Base-by-base conservation (phyloP, 371 early-diverging fungal species). In the Mucor ambiguus region DNA sequence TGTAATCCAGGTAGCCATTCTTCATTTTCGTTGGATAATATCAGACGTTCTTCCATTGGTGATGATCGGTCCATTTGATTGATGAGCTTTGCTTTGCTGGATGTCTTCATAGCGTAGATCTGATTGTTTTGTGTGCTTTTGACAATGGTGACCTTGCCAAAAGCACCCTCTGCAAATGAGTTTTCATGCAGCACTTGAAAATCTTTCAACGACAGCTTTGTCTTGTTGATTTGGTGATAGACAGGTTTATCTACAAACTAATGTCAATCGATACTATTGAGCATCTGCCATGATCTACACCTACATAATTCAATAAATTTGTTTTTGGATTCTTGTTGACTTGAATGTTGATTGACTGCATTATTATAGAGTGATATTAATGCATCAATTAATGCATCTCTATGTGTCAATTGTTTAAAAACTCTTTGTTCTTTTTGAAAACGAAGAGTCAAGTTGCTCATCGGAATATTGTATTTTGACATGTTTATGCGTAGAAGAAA, bases 101-200 rank as follows among this genome's bases (percentile, higher is more conserved):
- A 86, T 9, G 90, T 90, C 72, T 99, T 99, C 95, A 98, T 93
- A 5, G 99, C 99, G 77, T 97, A 99, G 14, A 95, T 85, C 22
- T 85, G 79, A 66, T 92, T 89, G 29, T 68, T 48, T 0, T 60
- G 54, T 26, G 90, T 92, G 54, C 85, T 85, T 30, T 86, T 78
- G 2, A 95, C 95, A 41, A 95, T 61, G 2, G 66, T 68, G 2
- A 72, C 72, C 60, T 72, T 66, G 35, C 72, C 69, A 59, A 72
- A 72, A 2, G 66, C 72, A 3, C 72, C 72, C 62, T 64, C 62
- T 8, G 68, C 72, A 60, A 61, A 68, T 8, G 59, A 49, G 20
- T 72, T 58, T 58, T 68, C 62, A 46, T 68, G 35, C n/a, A 72
- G 55, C 14, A 68, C 24, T 32, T 66, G 43, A 62, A 72, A 72